Conservation (phyloP, 2,329 filamentous ascomycete genomes). For the Chrysosporium keratinophilum region DNA sequence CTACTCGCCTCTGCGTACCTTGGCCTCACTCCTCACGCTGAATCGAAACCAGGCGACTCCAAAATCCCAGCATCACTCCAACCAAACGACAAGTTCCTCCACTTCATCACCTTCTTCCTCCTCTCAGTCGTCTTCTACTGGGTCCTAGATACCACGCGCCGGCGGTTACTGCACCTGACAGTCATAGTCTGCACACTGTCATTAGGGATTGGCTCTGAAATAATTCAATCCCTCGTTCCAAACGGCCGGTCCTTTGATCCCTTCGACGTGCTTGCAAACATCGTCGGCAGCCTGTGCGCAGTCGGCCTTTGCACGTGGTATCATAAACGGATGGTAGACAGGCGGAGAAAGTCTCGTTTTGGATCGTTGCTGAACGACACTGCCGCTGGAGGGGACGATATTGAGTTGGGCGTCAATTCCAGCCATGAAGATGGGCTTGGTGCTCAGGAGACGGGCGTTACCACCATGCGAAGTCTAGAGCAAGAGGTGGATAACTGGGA, state of each 20-base stretch:
- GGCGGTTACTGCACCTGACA: slow-evolving; percentile 74
- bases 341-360: slow-evolving; percentile 62
- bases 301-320: slow-evolving; percentile 78
- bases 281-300: slow-evolving; percentile 63
- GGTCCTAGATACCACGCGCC: slow-evolving; percentile 83
- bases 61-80: slow-evolving; percentile 39
- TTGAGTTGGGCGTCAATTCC: slow-evolving; percentile 13
- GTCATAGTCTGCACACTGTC: slow-evolving; percentile 65
- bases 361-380: slow-evolving; percentile 51
- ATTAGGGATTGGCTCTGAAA: slow-evolving; percentile 46
- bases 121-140: slow-evolving; percentile 86
- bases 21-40: slow-evolving; percentile 54
- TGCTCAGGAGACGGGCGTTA: slow-evolving; percentile 56
- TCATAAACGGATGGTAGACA: slow-evolving; percentile 88
- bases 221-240: slow-evolving; percentile 54
- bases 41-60: slow-evolving; percentile 20
- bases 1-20: slow-evolving; percentile 66
- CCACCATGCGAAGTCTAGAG: slow-evolving; percentile 48
- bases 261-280: slow-evolving; percentile 79
- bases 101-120: slow-evolving; percentile 79
- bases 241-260: slow-evolving; percentile 64
- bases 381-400: slow-evolving; percentile 32
- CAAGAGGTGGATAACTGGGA: slow-evolving; percentile 90
- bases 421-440: slow-evolving; percentile 25
- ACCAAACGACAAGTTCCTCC: slow-evolving; percentile 83